phyloP scores from a whole-genome alignment of 495 filamentous ascomycete species.

The Aspergillus nanangensis region DNA sequence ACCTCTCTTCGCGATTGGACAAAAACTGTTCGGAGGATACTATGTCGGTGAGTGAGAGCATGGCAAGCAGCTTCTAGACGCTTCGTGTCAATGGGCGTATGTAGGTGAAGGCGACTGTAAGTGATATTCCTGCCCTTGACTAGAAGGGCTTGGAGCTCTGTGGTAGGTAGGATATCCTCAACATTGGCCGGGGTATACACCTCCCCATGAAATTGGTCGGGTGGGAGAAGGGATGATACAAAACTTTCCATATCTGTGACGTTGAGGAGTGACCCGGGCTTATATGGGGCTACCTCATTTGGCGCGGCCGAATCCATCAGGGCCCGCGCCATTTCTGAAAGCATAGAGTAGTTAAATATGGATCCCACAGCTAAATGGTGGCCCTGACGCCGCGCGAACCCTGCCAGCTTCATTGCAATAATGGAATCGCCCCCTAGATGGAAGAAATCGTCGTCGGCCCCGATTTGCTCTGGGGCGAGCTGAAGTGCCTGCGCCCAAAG shows the following conservation, averaged over 20 bases:
- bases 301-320: background rate
- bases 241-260: background rate
- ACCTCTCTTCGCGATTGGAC: background rate
- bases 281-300: too few relatives aligned
- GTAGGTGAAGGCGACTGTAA: background rate
- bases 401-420: slow-evolving; percentile 19
- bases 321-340: background rate
- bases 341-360: background rate
- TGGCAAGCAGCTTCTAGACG: background rate
- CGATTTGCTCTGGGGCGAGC: too few relatives aligned
- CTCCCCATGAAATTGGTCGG: background rate
- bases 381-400: background rate
- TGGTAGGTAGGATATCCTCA: background rate
- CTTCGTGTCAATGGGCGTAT: background rate
- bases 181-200: too few relatives aligned
- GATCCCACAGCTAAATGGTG: background rate
- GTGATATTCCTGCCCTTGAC: background rate
- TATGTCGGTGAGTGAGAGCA: background rate
- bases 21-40: background rate
- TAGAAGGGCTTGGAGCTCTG: background rate
- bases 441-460: slow-evolving; percentile 22
- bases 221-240: background rate
- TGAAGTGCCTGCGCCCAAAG: too few relatives aligned
- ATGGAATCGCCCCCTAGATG: slow-evolving; percentile 19
- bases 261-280: background rate